phyloP scores from a whole-genome alignment of 2,329 filamentous ascomycete species.

The Lachnellula subtilissima region DNA sequence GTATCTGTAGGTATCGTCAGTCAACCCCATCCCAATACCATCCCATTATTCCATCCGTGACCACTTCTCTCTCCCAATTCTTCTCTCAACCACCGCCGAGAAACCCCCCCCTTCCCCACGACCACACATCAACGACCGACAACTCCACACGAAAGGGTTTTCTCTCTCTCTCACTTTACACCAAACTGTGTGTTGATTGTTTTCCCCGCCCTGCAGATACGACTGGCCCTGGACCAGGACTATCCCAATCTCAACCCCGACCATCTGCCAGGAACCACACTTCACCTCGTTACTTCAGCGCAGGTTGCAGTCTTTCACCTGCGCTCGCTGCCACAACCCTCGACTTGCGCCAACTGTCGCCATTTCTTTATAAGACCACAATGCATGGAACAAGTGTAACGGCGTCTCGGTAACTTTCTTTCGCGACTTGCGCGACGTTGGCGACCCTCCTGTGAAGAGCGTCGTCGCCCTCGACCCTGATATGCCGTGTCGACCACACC shows the following conservation, averaged over 20 bases:
- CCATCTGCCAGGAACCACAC: background rate
- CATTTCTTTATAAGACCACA: constrained; percentile 12
- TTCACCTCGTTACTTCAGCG: background rate
- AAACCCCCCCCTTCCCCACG: background rate
- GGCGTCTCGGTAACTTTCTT: constrained; percentile 11
- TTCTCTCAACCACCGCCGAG: background rate
- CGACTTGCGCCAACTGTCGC: constrained; percentile 3
- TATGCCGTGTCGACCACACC: constrained; percentile 25
- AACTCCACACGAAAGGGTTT: background rate
- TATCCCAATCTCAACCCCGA: constrained; percentile 1
- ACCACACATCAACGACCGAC: background rate
- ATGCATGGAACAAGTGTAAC: constrained; percentile 27
- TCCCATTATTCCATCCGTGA: background rate
- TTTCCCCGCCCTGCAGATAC: background rate
- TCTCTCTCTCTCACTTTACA: background rate
- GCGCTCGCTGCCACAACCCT: constrained; percentile 8
- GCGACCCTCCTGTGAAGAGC: constrained; percentile 18
- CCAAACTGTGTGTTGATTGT: background rate
- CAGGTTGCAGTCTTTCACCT: background rate
- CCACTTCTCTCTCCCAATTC: background rate
- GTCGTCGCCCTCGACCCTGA: constrained; percentile 21
- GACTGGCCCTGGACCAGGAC: background rate
- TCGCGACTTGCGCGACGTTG: constrained; percentile 18
- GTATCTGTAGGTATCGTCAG: background rate
- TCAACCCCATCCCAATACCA: background rate